A percentile compares a stretch with the other conserved stretches of the same genome.
Conservation (phyloP, 2,329 filamentous ascomycete genomes). For the Scopulariopsis brevicaulis region DNA sequence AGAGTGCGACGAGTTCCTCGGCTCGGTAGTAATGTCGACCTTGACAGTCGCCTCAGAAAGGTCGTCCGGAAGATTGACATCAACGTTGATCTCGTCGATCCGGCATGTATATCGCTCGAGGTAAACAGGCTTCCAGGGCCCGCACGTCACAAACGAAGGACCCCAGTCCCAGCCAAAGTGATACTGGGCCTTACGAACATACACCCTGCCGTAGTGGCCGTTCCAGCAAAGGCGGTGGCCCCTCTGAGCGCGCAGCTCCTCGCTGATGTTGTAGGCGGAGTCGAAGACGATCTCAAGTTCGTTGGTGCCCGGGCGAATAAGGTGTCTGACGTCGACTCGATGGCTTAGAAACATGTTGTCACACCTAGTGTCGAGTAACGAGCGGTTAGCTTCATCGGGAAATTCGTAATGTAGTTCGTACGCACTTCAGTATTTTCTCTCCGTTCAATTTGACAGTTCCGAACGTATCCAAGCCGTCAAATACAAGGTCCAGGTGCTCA, state of each 20-base stretch:
- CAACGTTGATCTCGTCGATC: constrained; percentile 53
- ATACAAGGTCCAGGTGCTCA: constrained; percentile 48
- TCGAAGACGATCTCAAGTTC: constrained; percentile 53
- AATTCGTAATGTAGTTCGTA: not conserved
- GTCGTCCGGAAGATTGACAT: constrained; percentile 45
- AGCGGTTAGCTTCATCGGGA: not conserved
- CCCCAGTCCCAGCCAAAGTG: constrained; percentile 73
- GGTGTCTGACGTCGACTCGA: constrained; percentile 53
- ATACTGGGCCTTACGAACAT: constrained; percentile 56
- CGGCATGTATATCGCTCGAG: constrained; percentile 60
- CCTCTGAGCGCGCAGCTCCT: constrained; percentile 46
- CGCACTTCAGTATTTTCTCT: constrained; percentile 45
- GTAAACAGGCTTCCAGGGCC: constrained; percentile 62
- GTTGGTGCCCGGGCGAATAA: constrained; percentile 34
- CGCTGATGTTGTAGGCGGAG: constrained; percentile 50
- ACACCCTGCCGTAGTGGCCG: constrained; percentile 47
- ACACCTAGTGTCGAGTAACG: constrained; percentile 16
- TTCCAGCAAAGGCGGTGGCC: constrained; percentile 57
- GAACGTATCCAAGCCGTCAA: constrained; percentile 73
- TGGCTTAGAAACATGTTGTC: constrained; percentile 74
- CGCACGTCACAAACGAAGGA: constrained; percentile 53
- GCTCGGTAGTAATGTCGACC: constrained; percentile 37
- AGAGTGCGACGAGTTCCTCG: constrained; percentile 43
- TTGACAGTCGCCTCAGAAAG: constrained; percentile 44
- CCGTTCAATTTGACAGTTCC: constrained; percentile 63